Percentiles rank a stretch among this genome's conserved stretches.
These are phyloP conservation scores for Brachypodium distachyon DNA, from an alignment of 202 grass and related monocot genomes.

Conservation along the genomic window DNA sequence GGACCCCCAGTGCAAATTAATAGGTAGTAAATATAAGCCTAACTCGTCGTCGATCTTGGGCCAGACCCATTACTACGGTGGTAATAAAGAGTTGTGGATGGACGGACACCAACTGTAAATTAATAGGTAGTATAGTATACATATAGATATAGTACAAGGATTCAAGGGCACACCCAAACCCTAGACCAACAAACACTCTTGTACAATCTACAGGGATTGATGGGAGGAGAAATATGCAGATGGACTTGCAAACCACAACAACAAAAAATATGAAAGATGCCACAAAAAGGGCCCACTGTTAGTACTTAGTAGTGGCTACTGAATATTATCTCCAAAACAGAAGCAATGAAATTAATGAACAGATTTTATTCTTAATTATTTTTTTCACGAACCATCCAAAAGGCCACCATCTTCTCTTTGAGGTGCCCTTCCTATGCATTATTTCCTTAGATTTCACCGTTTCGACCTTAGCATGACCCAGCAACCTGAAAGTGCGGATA, in stretches of 20 bases:
- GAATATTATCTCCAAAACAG: not conserved
- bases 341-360: not conserved
- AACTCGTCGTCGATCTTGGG: too few relatives aligned
- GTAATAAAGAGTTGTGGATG: too few relatives aligned
- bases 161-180: not conserved
- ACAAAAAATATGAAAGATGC: not conserved
- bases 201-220: not conserved
- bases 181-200: not conserved
- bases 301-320: conserved; percentile 2
- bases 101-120: too few relatives aligned
- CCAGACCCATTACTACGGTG: too few relatives aligned
- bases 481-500: conserved; percentile 53
- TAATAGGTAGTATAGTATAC: too few relatives aligned
- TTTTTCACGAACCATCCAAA: conserved; percentile 64
- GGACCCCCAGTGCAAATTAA: too few relatives aligned
- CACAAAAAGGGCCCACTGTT: not conserved
- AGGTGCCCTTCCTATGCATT: conserved; percentile 51
- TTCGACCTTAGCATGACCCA: conserved; percentile 96
- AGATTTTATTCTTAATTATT: not conserved
- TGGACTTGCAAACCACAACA: not conserved
- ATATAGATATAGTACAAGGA: too few relatives aligned
- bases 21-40: too few relatives aligned
- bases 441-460: conserved; percentile 79
- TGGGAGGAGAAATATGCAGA: not conserved
- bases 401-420: conserved; percentile 87